A percentile compares a stretch with the other conserved stretches of the same genome.
phyloP scores from a whole-genome alignment of 352 stramenopile genomes.

The Phytophthora pisi region DNA sequence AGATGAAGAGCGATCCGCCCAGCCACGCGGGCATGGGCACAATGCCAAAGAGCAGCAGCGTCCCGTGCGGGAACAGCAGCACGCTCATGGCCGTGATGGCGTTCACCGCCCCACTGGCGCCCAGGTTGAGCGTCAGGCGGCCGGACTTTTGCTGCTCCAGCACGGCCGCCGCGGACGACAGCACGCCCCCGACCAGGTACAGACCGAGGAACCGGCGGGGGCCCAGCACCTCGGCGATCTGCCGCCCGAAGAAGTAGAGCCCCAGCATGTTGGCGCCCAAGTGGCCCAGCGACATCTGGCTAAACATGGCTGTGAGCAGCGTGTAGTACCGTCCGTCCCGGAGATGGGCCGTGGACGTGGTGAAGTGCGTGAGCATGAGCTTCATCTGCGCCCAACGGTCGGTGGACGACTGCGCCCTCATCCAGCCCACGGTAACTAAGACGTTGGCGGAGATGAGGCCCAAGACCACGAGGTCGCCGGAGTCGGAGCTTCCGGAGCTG shows the following conservation, averaged over 20 bases:
- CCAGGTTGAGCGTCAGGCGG: slow-evolving; percentile 58
- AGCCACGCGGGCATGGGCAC: slow-evolving; percentile 79
- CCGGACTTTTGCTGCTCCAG: slow-evolving; percentile 59
- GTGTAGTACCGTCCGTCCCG: slow-evolving; percentile 71
- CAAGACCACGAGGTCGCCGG: slow-evolving; percentile 51
- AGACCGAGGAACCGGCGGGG: slow-evolving; percentile 70
- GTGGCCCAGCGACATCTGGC: slow-evolving; percentile 60
- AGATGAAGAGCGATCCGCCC: slow-evolving; percentile 72
- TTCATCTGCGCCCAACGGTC: slow-evolving; percentile 25
- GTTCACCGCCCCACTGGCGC: slow-evolving; percentile 79
- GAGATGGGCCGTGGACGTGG: slow-evolving; percentile 72
- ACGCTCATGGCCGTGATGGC: slow-evolving; percentile 77
- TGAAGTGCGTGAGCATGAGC: slow-evolving; percentile 78
- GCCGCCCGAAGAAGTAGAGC: slow-evolving; percentile 76
- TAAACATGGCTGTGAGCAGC: slow-evolving; percentile 78
- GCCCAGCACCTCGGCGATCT: slow-evolving; percentile 73
- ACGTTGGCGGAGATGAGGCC: slow-evolving; percentile 63
- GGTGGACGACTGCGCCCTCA: slow-evolving; percentile 48
- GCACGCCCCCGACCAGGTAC: slow-evolving; percentile 72
- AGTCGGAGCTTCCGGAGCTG: neutral
- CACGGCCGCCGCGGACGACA: slow-evolving; percentile 67
- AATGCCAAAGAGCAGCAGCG: slow-evolving; percentile 77
- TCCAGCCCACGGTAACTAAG: slow-evolving; percentile 65
- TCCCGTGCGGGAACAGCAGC: slow-evolving; percentile 71
- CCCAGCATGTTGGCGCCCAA: slow-evolving; percentile 77